Percentiles rank a stretch among this genome's conserved stretches.
phyloP scores from a whole-genome alignment of 2,329 filamentous ascomycete species.

The Cladobotryum protrusum region DNA sequence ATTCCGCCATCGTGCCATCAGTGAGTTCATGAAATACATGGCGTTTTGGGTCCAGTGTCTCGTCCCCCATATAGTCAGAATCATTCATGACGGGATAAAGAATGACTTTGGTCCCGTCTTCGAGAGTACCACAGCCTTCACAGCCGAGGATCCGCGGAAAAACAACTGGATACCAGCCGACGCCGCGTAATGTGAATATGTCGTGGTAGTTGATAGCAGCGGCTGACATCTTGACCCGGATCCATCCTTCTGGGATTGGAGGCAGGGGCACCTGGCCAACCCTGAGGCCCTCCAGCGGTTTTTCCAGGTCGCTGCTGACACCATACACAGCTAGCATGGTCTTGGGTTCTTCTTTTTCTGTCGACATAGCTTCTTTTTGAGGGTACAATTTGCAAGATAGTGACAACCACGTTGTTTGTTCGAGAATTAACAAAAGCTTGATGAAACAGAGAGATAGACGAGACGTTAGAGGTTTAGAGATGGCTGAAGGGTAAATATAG shows the following conservation, averaged over 20 bases:
- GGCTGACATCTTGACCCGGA: slow-evolving; percentile 1
- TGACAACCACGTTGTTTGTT: too few relatives aligned
- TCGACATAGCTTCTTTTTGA: background rate
- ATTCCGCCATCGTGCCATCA: slow-evolving; percentile 5
- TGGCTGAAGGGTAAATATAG: too few relatives aligned
- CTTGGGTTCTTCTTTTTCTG: background rate
- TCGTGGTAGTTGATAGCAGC: slow-evolving; percentile 3
- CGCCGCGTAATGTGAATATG: slow-evolving; percentile 1
- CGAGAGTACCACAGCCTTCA: slow-evolving; percentile 5
- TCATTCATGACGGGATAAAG: slow-evolving; percentile 6
- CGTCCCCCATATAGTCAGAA: slow-evolving; percentile 1
- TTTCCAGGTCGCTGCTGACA: background rate
- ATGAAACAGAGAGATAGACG: too few relatives aligned
- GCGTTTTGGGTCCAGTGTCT: slow-evolving; percentile 2
- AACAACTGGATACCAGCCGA: background rate
- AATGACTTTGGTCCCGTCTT: slow-evolving; percentile 1
- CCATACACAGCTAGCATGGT: slow-evolving; percentile 7
- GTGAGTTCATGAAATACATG: slow-evolving; percentile 1
- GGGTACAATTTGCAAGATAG: too few relatives aligned
- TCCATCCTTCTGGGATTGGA: slow-evolving; percentile 2
- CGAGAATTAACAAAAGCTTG: too few relatives aligned
- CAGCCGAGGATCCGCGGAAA: slow-evolving; percentile 3
- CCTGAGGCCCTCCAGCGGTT: slow-evolving; percentile 1
- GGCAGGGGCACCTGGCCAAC: slow-evolving; percentile 1
- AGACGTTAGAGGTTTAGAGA: too few relatives aligned